Evolutionary conservation across 129 eudicot genomes (phyloP).

Genomic region (Pulicaria dysenterica): DNA sequence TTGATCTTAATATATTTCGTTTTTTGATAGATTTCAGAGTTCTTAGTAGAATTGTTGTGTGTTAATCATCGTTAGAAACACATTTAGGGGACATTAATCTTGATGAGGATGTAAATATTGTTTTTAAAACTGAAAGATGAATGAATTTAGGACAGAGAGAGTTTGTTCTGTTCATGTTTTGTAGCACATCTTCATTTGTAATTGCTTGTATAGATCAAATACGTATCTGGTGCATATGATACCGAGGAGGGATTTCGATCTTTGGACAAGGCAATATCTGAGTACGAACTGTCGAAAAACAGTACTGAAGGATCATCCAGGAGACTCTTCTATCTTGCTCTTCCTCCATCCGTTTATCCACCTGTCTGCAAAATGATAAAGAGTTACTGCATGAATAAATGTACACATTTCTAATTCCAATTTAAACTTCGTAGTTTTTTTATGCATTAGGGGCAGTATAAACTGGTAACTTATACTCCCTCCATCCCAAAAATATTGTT

Average conservation of each 20-base stretch:
- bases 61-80: too few species aligned
- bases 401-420: slow-evolving; percentile 43
- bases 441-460: slow-evolving; percentile 17
- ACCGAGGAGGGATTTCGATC: slow-evolving; percentile 70
- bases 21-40: too few species aligned
- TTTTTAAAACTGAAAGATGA: not conserved
- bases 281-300: slow-evolving; percentile 65
- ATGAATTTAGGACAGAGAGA: not conserved
- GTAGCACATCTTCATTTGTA: slow-evolving; percentile 8
- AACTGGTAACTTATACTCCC: not conserved
- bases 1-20: too few species aligned
- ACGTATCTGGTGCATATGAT: slow-evolving; percentile 85
- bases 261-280: slow-evolving; percentile 70
- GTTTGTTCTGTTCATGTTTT: not conserved
- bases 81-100: too few species aligned
- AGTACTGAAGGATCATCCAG: slow-evolving; percentile 69
- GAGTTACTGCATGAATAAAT: slow-evolving; percentile 69
- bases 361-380: slow-evolving; percentile 92
- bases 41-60: too few species aligned
- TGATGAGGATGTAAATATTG: not conserved
- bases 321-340: slow-evolving; percentile 95
- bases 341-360: slow-evolving; percentile 99
- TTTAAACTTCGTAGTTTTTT: not conserved
- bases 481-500: too few species aligned
- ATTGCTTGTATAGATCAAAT: slow-evolving; percentile 58